Base-by-base conservation (phyloP, 768 basidiomycete species). In the Boletus fagicola region DNA sequence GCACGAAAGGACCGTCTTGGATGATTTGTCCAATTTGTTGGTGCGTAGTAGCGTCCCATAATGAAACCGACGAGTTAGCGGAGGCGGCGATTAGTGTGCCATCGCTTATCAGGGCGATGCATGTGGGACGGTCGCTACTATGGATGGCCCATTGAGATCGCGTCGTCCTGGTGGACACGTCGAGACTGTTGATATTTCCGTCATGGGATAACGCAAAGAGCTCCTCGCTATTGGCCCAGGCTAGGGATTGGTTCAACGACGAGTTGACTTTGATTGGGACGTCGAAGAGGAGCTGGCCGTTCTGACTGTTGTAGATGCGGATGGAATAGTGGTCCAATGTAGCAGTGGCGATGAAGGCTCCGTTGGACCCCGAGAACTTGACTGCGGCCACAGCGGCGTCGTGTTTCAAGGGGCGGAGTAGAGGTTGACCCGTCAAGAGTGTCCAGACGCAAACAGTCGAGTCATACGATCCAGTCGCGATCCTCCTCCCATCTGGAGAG, bases 41-140 rank as follows among this genome's bases (percentile, higher is more conserved):
- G 24, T 44, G 52, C 1, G 59, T 61, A 0, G 4, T 35, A 1
- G 24, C n/a, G 42, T 57, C 33, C 59, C 59, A 61, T 22, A 62
- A 53, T 1, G 61, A 62, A 16, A 62, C 40, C 8, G 49, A 57
- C 0, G 53, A 40, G 0, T 12, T 3, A 0, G n/a, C 33, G 5
- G 43, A 35, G 22, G 30, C 49, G 16, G 49, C 58, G n/a, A 61
- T 36, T 38, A 49, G 53, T 4, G 10, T 22, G 22, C 45, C 49
- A 9, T 48, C 31, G 22, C 13, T 42, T 5, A 52, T 44, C 5
- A 61, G 16, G 26, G 49, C 5, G 5, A 61, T 48, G 30, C 39
- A 45, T 9, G 0, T 22, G 10, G 43, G 49, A 9, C 31, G 0
- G 1, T 26, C 18, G 5, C 8, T 18, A 3, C 33, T 42, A 20